Conservation (phyloP, 495 filamentous ascomycete genomes). For the Talaromyces adpressus region DNA sequence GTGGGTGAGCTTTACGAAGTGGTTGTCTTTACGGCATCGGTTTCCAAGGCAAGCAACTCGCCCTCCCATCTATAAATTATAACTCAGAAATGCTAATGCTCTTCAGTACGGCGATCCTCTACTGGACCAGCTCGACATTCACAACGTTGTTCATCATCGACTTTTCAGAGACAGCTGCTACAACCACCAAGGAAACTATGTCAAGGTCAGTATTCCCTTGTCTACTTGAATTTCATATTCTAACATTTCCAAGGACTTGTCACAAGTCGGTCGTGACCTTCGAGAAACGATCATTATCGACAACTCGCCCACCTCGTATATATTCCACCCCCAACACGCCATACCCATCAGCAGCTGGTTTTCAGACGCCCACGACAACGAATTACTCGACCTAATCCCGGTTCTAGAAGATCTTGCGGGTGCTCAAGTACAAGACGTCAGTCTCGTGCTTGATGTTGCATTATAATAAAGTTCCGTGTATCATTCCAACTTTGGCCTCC, state of each 20-base stretch:
- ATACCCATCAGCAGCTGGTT: slow-evolving; percentile 99
- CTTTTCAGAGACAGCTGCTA: slow-evolving; percentile 98
- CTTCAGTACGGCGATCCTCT: slow-evolving; percentile 89
- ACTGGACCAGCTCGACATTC: slow-evolving; percentile 94
- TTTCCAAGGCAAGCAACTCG: slow-evolving; percentile 73
- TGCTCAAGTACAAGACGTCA: slow-evolving; percentile 85
- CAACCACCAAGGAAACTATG: slow-evolving; percentile 98
- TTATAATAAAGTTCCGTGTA: slow-evolving; percentile 40
- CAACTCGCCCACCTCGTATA: slow-evolving; percentile 98
- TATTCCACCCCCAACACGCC: slow-evolving; percentile 98
- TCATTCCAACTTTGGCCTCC: slow-evolving; percentile 13
- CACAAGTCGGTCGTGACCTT: slow-evolving; percentile 91
- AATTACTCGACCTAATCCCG: slow-evolving; percentile 94
- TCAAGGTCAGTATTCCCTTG: slow-evolving; percentile 55
- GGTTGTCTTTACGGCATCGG: slow-evolving; percentile 96
- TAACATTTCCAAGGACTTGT: slow-evolving; percentile 59
- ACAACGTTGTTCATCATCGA: slow-evolving; percentile 91
- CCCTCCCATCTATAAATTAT: not conserved
- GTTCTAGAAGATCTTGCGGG: slow-evolving; percentile 96
- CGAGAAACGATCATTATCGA: slow-evolving; percentile 99
- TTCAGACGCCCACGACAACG: slow-evolving; percentile 98
- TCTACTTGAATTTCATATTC: slow-evolving; percentile 9
- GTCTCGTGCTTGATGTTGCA: slow-evolving; percentile 92
- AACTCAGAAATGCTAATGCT: slow-evolving; percentile 7
- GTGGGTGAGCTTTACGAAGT: slow-evolving; percentile 98